Evolutionary conservation across 345 rosid species (phyloP).

Genomic region (Rhodomyrtus tomentosa): DNA sequence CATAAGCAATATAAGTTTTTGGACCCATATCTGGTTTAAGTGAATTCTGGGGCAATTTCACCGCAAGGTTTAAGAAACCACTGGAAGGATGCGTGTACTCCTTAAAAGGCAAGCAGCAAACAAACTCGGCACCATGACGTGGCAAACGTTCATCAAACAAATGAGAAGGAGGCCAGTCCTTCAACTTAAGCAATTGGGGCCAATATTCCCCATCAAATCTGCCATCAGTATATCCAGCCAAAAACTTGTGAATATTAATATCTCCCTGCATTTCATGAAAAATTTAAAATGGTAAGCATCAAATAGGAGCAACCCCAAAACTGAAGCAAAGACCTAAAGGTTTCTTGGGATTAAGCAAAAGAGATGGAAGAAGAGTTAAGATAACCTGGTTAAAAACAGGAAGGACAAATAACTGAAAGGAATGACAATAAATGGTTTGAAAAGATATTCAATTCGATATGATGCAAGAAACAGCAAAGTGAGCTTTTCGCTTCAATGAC

Average conservation of each 20-base stretch:
- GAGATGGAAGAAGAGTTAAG: background rate
- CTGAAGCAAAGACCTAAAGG: background rate
- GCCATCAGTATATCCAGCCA: slow-evolving; percentile 37
- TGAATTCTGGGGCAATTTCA: slow-evolving; percentile 32
- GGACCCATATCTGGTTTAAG: slow-evolving; percentile 85
- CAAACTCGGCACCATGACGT: slow-evolving; percentile 62
- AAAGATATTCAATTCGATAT: background rate
- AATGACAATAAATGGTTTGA: background rate
- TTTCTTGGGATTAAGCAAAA: background rate
- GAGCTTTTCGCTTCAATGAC: background rate
- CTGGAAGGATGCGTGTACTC: slow-evolving; percentile 57
- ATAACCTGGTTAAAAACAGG: background rate
- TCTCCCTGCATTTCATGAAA: slow-evolving; percentile 26
- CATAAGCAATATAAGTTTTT: slow-evolving; percentile 72
- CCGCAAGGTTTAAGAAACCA: slow-evolving; percentile 56
- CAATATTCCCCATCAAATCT: slow-evolving; percentile 19
- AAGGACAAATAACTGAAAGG: background rate
- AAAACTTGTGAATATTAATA: slow-evolving; percentile 41
- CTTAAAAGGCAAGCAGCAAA: slow-evolving; percentile 54
- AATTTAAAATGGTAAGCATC: background rate
- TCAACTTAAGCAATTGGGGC: slow-evolving; percentile 63
- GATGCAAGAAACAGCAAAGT: background rate
- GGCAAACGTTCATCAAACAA: slow-evolving; percentile 45
- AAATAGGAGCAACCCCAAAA: background rate
- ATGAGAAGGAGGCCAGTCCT: slow-evolving; percentile 79